Evolutionary conservation across 306 rosid genomes (phyloP), one percentile per base, ranked within the genome.

Genomic region (Trifolium pratense): DNA sequence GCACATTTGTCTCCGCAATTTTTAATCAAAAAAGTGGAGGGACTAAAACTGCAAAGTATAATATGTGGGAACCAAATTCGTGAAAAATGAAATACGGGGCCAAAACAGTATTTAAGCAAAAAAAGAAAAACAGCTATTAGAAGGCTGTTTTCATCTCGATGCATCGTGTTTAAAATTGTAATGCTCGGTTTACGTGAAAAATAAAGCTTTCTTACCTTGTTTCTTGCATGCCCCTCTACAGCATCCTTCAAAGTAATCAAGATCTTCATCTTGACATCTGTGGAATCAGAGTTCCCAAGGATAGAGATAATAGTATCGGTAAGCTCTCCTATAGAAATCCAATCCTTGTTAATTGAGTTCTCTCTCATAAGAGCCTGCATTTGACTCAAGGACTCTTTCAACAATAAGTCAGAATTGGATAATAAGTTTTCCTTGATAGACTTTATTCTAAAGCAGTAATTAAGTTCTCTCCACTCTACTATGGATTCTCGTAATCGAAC

Each of bases 381-480:
- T 75, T 77, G 81, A 55, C 71, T 78, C 66, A 89, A 73, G 43
- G 89, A 89, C 71, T 83, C 89, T 68, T 72, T 70, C 64, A 87
- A 68, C 12, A 25, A 58, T 26, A 58, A 26, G 29, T 81, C 87
- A 17, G 68, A 46, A 36, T 73, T 66, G 7, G 91, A 87, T 29
- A 61, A 45, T 65, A 91, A 69, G 32, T 84, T 80, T 61, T 66
- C 86, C 75, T 77, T 83, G 69, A 81, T 80, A 17, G 91, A 86
- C 60, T 88, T 79, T 65, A 91, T 89, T 64, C 31, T 70, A 20
- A 89, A 87, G 68, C 92, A 87, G 71, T 87, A 87, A 77, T 87
- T 89, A 55, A 78, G 91, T 80, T 91, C 96, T 79, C 88, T 86
- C 92, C 97, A 91, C 82, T 91, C 97, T 75, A 87, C 87, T 39